A percentile compares a stretch with the other conserved stretches of the same genome.
Evolutionary conservation across 2,329 filamentous ascomycete genomes (phyloP).

Genomic region (Cadophora gregata): DNA sequence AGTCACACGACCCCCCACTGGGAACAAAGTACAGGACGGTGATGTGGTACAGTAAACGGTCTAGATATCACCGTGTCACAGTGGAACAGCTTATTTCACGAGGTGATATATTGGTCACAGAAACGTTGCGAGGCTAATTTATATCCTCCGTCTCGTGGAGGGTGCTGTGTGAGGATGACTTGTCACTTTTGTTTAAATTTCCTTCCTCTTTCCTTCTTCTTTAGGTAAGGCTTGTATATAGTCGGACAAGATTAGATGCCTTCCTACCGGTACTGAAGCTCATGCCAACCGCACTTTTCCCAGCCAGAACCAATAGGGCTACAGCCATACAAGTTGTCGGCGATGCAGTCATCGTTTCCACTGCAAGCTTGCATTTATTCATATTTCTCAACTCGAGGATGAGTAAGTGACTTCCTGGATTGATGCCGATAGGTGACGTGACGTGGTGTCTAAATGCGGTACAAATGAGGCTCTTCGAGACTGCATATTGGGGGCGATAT

Average conservation of each 20-base stretch:
- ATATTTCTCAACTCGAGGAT: not conserved
- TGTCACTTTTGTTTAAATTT: not conserved
- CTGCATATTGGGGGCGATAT: not conserved
- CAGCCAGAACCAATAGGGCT: not conserved
- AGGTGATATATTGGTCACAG: not conserved
- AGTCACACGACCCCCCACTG: slow-evolving; percentile 11
- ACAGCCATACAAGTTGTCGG: not conserved
- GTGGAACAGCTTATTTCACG: not conserved
- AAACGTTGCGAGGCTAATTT: not conserved
- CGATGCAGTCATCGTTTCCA: not conserved
- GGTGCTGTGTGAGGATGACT: not conserved
- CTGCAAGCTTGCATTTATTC: not conserved
- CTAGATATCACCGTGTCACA: too few relatives aligned
- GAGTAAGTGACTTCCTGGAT: not conserved
- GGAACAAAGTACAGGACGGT: not conserved
- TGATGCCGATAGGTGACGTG: not conserved
- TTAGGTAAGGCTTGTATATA: not conserved
- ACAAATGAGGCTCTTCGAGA: not conserved
- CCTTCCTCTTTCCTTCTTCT: not conserved
- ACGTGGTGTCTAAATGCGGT: slow-evolving; percentile 4
- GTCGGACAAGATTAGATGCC: not conserved
- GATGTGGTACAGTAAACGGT: slow-evolving; percentile 10
- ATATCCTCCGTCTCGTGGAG: not conserved
- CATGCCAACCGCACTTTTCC: not conserved
- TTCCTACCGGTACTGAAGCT: too few relatives aligned